Evolutionary conservation across 2,329 filamentous ascomycete genomes (phyloP), one percentile per base, ranked within the genome.

Genomic region (Botrytis porri): DNA sequence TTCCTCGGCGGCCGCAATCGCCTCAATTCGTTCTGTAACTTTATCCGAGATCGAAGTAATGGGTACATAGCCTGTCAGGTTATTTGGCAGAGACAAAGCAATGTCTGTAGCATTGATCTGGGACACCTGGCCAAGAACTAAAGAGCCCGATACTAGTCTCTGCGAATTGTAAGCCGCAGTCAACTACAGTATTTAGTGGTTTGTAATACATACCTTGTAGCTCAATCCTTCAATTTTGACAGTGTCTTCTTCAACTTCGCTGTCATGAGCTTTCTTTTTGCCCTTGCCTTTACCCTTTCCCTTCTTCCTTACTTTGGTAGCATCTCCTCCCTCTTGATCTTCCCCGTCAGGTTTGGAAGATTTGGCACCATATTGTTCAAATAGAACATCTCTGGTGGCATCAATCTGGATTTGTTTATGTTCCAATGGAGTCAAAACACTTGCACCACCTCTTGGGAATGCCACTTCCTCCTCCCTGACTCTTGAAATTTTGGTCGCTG

Each of bases 341-440:
- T 70, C 66, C 12, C 65, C 83, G 20, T 82, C 81, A 60, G 78
- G 76, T 71, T 84, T 85, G 41, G 83, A 80, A 61, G 84, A 83
- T 73, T 86, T 86, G 69, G 85, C 83, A 65, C 88, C 88, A 77
- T 91, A 88, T 78, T 97, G 91, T 83, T 98, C 96, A 81, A 95
- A 96, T 57, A 97, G 85, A 59, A 95, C 96, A 85, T 99, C 96
- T 78, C 92, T 91, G 80, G 93, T 96, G 63, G 96, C 96, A 83
- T 98, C 92, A 73, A 97, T 91, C 79, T 96, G 92, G 75, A 99
- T 98, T 83, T 98, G 94, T 84, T 97, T 98, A 81, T 97, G 93
- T 82, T 99, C 96, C 69, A 99, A 85, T 32, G 96, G 95, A 2
- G 96, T 98, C 81, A 99, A 85, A 70, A 97, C 87, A 80, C 93